Base-by-base conservation (phyloP, 805 yeast genomes). In the Kodamaea neixiangensis region DNA sequence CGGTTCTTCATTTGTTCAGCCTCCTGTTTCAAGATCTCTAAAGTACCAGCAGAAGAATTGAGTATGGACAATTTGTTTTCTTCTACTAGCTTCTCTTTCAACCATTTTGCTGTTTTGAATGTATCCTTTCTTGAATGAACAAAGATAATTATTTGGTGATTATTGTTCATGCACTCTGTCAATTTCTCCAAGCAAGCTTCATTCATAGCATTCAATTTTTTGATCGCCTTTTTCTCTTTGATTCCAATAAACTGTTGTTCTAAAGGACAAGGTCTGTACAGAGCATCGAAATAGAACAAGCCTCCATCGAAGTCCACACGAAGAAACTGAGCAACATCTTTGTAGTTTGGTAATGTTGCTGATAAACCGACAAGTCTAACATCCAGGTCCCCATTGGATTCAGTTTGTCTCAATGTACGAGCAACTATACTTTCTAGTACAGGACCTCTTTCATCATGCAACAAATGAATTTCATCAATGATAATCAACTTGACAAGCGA, bases 101-200 rank as follows among this genome's bases (percentile, higher is more conserved):
- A 65, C 82, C 83, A 86, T 40, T 78, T 78, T 0, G 97, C 97
- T 0, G 97, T 87, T 58, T 87, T 85, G 53, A 77, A 82, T 0
- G 99, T 94, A 46, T 93, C 98, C 61, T 90, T 92, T 58, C 98
- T 76, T 0, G 97, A 91, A 64, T 94, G 98, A 6, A 93, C 98
- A 67, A 93, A 93, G 1, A 93, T 81, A 52, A 93, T 89, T 2
- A 89, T 81, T 65, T 93, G 98, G 58, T 87, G 86, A 29, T 82
- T 81, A 3, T 83, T 82, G 2, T 75, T 75, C 19, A 69, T 57
- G 49, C 82, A 77, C 53, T 90, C 94, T 25, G 81, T 58, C 3
- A 90, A 80, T 52, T 72, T 71, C 45, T 90, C 97, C 63, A 82
- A 87, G 60, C 97, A 91, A 0, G 93, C 96, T 49, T 89, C 94